Conservation (phyloP, 2,329 filamentous ascomycete genomes). For the Metarhizium guizhouense region DNA sequence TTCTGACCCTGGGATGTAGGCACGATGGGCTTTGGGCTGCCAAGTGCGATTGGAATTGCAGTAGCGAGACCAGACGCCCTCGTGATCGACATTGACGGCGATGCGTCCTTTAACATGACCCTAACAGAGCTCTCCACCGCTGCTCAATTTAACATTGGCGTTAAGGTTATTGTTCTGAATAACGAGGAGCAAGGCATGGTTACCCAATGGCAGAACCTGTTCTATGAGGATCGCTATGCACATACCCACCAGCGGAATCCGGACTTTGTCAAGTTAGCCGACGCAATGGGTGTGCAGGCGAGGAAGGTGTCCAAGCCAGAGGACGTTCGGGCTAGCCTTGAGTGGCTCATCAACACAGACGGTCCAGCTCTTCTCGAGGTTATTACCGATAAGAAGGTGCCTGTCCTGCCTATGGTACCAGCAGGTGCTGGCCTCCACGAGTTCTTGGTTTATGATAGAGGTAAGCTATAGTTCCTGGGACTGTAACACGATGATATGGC, state of each 20-base stretch:
- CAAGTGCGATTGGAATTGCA: slow-evolving; percentile 80
- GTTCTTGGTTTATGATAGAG: slow-evolving; percentile 51
- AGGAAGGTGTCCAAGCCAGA: background rate
- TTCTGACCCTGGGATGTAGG: slow-evolving; percentile 50
- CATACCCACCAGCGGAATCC: slow-evolving; percentile 92
- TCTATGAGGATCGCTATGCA: slow-evolving; percentile 85
- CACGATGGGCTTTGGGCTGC: slow-evolving; percentile 89
- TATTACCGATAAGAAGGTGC: slow-evolving; percentile 82
- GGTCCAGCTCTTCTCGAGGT: slow-evolving; percentile 90
- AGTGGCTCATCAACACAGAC: slow-evolving; percentile 82
- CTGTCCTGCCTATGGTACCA: slow-evolving; percentile 94
- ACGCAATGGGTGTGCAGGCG: background rate
- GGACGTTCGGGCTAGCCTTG: slow-evolving; percentile 40
- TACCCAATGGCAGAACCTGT: slow-evolving; percentile 94
- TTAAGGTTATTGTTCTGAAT: slow-evolving; percentile 71
- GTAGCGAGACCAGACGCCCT: slow-evolving; percentile 64
- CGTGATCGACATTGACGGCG: slow-evolving; percentile 91
- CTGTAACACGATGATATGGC: background rate
- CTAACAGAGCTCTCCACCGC: slow-evolving; percentile 88
- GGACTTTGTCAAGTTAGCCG: slow-evolving; percentile 68
- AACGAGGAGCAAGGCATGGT: slow-evolving; percentile 78
- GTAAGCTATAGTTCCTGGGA: slow-evolving; percentile 13
- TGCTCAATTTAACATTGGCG: slow-evolving; percentile 88
- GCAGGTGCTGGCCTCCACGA: slow-evolving; percentile 81
- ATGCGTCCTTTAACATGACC: slow-evolving; percentile 99